Percentiles rank a stretch among this genome's conserved stretches.
phyloP scores from a whole-genome alignment of 2,329 filamentous ascomycete species.

The Talaromyces rugulosus region DNA sequence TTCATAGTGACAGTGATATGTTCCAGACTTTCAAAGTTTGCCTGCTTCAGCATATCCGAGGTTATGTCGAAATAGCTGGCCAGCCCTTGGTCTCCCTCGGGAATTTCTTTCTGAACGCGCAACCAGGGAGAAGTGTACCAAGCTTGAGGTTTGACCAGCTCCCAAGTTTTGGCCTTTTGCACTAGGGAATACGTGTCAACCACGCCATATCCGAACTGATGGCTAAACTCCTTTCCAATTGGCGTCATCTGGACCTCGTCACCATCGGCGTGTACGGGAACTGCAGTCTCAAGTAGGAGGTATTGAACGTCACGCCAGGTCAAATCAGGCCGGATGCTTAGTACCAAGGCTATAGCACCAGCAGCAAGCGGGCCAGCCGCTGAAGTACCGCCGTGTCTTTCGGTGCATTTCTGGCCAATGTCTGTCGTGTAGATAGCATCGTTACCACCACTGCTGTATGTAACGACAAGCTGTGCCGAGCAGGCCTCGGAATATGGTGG shows the following conservation, averaged over 20 bases:
- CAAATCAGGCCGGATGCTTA: constrained; percentile 79
- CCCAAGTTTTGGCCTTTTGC: constrained; percentile 78
- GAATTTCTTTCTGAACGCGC: constrained; percentile 79
- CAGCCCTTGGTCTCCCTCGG: constrained; percentile 77
- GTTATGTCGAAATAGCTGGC: constrained; percentile 79
- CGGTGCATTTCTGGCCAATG: constrained; percentile 80
- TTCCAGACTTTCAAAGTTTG: constrained; percentile 82
- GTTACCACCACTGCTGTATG: constrained; percentile 85
- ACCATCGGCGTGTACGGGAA: constrained; percentile 69
- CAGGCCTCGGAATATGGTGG: constrained; percentile 96
- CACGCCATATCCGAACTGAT: constrained; percentile 94
- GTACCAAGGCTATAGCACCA: constrained; percentile 82
- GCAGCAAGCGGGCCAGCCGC: constrained; percentile 90
- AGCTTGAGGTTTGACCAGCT: constrained; percentile 87
- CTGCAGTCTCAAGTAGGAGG: constrained; percentile 76
- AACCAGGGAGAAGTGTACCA: constrained; percentile 95
- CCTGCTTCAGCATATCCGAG: constrained; percentile 69
- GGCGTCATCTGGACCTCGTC: constrained; percentile 78
- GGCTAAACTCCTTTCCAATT: constrained; percentile 82
- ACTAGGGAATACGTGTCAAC: constrained; percentile 84
- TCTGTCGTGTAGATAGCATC: constrained; percentile 96
- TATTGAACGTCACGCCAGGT: constrained; percentile 95
- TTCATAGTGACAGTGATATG: constrained; percentile 99
- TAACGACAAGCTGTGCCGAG: constrained; percentile 91
- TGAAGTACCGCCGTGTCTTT: constrained; percentile 86